Evolutionary conservation across 768 basidiomycete genomes (phyloP).

Genomic region (Neoboletus brunneissimus): DNA sequence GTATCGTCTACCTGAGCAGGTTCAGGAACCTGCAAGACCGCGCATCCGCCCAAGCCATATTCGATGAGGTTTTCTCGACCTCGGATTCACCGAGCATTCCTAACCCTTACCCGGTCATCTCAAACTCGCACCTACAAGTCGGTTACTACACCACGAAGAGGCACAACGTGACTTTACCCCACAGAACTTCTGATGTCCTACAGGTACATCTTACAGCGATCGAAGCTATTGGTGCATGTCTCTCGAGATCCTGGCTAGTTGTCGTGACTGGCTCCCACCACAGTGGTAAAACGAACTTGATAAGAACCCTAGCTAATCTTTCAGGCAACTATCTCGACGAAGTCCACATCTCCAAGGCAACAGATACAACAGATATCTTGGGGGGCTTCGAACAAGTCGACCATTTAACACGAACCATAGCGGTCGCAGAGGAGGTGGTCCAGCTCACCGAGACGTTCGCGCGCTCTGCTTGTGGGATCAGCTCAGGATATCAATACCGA

Average conservation of each 20-base stretch:
- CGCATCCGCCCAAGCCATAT: constrained; percentile 45
- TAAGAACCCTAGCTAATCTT: constrained; percentile 65
- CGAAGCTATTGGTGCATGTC: constrained; percentile 71
- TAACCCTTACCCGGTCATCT: constrained; percentile 35
- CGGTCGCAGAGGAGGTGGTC: constrained; percentile 41
- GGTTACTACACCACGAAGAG: constrained; percentile 55
- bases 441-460: constrained; percentile 37
- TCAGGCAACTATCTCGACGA: constrained; percentile 70
- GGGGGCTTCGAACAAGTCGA: constrained; percentile 96
- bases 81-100: constrained; percentile 37
- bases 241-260: constrained; percentile 81
- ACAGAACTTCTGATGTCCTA: constrained; percentile 50
- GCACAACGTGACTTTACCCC: constrained; percentile 26
- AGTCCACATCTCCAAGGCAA: constrained; percentile 77
- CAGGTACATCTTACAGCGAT: constrained; percentile 62
- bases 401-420: constrained; percentile 36
- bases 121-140: constrained; percentile 54
- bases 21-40: constrained; percentile 79
- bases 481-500: constrained; percentile 15
- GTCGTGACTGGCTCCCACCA: constrained; percentile 76
- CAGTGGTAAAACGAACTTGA: constrained; percentile 77
- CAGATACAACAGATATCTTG: constrained; percentile 90
- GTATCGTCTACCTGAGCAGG: constrained; percentile 77
- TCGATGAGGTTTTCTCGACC: constrained; percentile 49
- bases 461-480: constrained; percentile 33